A percentile compares a stretch with the other conserved stretches of the same genome.
Conservation (phyloP, 2,329 filamentous ascomycete species). For the Fusarium penzigii region DNA sequence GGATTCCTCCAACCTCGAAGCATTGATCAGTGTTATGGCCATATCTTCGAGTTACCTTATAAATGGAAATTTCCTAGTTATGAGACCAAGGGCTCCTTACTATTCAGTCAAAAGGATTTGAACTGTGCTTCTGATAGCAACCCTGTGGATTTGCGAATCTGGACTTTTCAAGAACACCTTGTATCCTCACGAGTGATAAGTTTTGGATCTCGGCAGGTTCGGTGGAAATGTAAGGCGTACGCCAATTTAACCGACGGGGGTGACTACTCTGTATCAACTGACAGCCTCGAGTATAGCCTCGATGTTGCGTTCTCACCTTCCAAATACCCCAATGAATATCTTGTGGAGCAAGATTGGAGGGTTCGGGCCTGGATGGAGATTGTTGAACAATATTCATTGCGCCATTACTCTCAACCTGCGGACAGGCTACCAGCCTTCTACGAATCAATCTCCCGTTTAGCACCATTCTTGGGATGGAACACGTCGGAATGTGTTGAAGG, state of each 20-base stretch:
- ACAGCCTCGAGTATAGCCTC: not conserved
- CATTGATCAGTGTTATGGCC: not conserved
- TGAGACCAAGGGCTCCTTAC: not conserved
- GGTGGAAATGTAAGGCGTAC: not conserved
- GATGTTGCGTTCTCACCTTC: not conserved
- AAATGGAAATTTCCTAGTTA: not conserved
- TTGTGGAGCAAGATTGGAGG: not conserved
- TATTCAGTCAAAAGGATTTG: not conserved
- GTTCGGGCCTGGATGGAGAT: not conserved
- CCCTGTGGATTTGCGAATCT: not conserved
- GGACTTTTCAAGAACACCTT: not conserved
- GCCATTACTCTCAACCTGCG: not conserved
- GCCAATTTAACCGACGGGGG: not conserved
- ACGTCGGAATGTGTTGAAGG: not conserved
- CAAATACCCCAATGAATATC: not conserved
- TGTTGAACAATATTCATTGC: not conserved
- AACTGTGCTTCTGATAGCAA: not conserved
- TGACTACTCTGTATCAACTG: not conserved
- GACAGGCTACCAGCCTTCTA: not conserved
- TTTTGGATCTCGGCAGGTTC: not conserved
- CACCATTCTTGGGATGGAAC: not conserved
- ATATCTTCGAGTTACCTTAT: not conserved
- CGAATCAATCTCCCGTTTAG: not conserved
- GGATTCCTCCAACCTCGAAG: not conserved
- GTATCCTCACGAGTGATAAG: not conserved